A percentile compares a stretch with the other conserved stretches of the same genome.
These are phyloP conservation scores for Crithidia thermophila DNA, from an alignment of 208 protist genomes.

Conservation along the genomic window DNA sequence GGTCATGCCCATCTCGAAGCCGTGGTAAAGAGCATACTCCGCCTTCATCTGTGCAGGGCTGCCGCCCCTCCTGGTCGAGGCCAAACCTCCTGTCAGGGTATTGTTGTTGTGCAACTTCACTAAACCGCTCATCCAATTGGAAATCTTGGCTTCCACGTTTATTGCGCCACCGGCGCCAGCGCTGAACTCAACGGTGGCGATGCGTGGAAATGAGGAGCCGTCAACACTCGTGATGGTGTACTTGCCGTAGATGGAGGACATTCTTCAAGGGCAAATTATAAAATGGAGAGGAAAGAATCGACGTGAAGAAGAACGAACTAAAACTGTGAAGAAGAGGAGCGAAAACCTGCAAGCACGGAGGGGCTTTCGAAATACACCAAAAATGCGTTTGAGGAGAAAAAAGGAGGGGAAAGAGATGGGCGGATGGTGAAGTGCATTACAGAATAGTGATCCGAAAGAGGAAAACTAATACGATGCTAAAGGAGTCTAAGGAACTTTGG, in stretches of 20 bases:
- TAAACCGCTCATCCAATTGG: slow-evolving; percentile 44
- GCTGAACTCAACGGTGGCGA: slow-evolving; percentile 20
- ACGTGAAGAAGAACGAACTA: too few relatives aligned
- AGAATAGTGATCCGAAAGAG: too few relatives aligned
- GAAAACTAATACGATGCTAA: too few relatives aligned
- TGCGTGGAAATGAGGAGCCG: slow-evolving; percentile 6
- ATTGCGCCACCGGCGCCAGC: slow-evolving; percentile 4
- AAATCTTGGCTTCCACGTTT: slow-evolving; percentile 21
- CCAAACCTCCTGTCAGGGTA: slow-evolving; percentile 38
- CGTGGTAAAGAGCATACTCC: slow-evolving; percentile 35
- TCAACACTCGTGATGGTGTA: slow-evolving; percentile 38
- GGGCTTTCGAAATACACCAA: too few relatives aligned
- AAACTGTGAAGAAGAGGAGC: too few relatives aligned
- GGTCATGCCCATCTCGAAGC: slow-evolving; percentile 38
- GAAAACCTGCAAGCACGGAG: too few relatives aligned
- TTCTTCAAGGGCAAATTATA: too few relatives aligned
- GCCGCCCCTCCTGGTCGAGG: slow-evolving; percentile 49
- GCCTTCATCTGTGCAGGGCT: slow-evolving; percentile 26
- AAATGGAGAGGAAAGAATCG: too few relatives aligned
- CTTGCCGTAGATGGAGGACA: slow-evolving; percentile 30
- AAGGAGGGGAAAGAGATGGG: too few relatives aligned
- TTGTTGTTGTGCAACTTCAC: slow-evolving; percentile 26
- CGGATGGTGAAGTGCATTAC: too few relatives aligned
- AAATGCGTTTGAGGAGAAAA: too few relatives aligned
- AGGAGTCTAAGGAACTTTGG: too few relatives aligned